Evolutionary conservation across 2,329 filamentous ascomycete genomes (phyloP), one percentile per base, ranked within the genome.

Genomic region (Talaromyces marneffei): DNA sequence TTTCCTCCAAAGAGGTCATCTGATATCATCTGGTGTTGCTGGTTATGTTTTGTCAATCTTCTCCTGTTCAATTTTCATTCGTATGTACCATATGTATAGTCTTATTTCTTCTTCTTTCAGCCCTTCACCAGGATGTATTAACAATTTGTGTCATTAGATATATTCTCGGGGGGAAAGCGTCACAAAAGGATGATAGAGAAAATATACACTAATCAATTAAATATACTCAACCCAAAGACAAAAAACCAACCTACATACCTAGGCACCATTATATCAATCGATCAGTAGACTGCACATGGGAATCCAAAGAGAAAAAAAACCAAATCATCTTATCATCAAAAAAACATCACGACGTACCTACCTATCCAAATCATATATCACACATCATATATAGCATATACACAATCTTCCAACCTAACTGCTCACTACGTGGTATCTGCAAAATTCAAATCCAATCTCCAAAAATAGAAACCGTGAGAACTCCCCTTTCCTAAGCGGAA

Each of bases 1-100:
- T n/a, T n/a, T n/a, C n/a, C 29, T 4, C 25, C 23, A 14, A 29
- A 48, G 44, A 14, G 44, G 25, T 52, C 48, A 33, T 52, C 29
- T n/a, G 33, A 35, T 35, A 52, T 52, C 48, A 33, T 52, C 29
- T 52, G 48, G 48, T 52, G 48, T 52, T 29, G 48, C 48, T 52
- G 48, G 48, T 33, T 52, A 33, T 33, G 8, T 48, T 29, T 12
- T 48, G 14, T 29, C 16, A 23, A 29, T 14, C 3, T 33, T 52
- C n/a, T 29, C 9, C 25, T 44, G 10, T 46, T 46, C 18, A 25
- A 18, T 35, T 40, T 44, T 25, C 2, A 27, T 55, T 55, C 23
- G 33, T 29, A 31, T 59, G 57, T 59, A 59, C 18, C 27, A 53
- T 59, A 59, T 59, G 35, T 59, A 59, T 59, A 59, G 23, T n/a